Conservation (phyloP, 2,329 filamentous ascomycete species). For the Alternaria sp. region DNA sequence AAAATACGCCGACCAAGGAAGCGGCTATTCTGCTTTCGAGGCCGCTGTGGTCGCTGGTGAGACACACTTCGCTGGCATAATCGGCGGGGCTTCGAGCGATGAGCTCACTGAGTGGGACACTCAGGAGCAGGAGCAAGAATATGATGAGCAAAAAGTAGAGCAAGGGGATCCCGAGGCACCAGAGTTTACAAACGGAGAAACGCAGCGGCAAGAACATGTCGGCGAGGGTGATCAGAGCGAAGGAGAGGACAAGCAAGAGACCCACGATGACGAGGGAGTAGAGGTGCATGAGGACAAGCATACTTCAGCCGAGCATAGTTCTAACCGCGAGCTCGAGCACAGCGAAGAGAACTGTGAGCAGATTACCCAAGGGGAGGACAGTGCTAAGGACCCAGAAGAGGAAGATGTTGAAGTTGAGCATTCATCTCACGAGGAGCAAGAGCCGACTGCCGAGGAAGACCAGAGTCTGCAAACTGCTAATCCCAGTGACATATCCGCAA, state of each 20-base stretch:
- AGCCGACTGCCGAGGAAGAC: conserved; percentile 1
- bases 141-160: conserved; percentile 13
- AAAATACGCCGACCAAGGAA: conserved; percentile 63
- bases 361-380: conserved; percentile 5
- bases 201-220: conserved; percentile 8
- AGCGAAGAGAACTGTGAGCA: not conserved
- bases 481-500: conserved; percentile 2
- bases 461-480: conserved; percentile 6
- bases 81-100: conserved; percentile 31
- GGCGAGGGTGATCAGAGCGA: conserved; percentile 12
- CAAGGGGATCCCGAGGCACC: not conserved
- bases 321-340: conserved; percentile 6
- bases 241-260: conserved; percentile 4
- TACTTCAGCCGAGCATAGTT: not conserved
- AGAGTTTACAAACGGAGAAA: conserved; percentile 13
- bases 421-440: conserved; percentile 5
- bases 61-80: conserved; percentile 35
- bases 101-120: conserved; percentile 35
- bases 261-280: conserved; percentile 1
- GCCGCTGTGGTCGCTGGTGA: conserved; percentile 41
- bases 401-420: conserved; percentile 3
- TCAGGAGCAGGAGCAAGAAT: conserved; percentile 20
- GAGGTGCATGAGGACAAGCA: conserved; percentile 12
- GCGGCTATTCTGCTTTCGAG: conserved; percentile 62
- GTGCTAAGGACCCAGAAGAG: not conserved